Percentiles rank a stretch among this genome's conserved stretches.
Evolutionary conservation across 805 yeast species (phyloP).

Genomic region (Torulaspora gathmanii): DNA sequence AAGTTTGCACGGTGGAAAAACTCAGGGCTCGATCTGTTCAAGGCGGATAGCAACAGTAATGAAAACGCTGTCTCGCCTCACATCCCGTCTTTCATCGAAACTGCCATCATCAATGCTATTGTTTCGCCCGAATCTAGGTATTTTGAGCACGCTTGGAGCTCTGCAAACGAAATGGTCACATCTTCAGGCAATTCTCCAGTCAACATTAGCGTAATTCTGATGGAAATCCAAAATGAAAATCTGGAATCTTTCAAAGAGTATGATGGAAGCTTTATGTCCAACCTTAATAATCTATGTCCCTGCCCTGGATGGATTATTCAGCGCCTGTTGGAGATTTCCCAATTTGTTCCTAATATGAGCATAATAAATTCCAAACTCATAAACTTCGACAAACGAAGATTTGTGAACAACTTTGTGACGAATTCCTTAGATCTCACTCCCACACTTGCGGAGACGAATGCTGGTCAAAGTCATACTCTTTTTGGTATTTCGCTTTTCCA

Average conservation of each 20-base stretch:
- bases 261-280: conserved; percentile 34
- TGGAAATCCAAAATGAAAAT: conserved; percentile 20
- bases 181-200: conserved; percentile 21
- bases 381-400: conserved; percentile 82
- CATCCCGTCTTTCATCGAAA: conserved; percentile 81
- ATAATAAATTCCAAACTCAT: conserved; percentile 58
- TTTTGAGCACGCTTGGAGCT: conserved; percentile 67
- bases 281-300: conserved; percentile 54
- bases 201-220: conserved; percentile 28
- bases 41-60: conserved; percentile 26
- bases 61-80: conserved; percentile 39
- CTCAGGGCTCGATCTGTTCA: conserved; percentile 48
- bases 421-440: conserved; percentile 47
- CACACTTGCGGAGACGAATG: conserved; percentile 11
- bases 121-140: conserved; percentile 75
- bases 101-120: conserved; percentile 68
- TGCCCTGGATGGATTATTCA: conserved; percentile 91
- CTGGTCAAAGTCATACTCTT: conserved; percentile 1
- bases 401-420: conserved; percentile 55
- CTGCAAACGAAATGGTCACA: conserved; percentile 38
- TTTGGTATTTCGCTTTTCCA: conserved; percentile 23
- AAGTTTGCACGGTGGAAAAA: conserved; percentile 66
- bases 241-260: conserved; percentile 32
- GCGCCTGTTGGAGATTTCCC: conserved; percentile 68
- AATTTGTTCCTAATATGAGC: conserved; percentile 75